A percentile compares a stretch with the other conserved stretches of the same genome.
Conservation (phyloP, 768 basidiomycete species). For the Filobasidium floriforme region DNA sequence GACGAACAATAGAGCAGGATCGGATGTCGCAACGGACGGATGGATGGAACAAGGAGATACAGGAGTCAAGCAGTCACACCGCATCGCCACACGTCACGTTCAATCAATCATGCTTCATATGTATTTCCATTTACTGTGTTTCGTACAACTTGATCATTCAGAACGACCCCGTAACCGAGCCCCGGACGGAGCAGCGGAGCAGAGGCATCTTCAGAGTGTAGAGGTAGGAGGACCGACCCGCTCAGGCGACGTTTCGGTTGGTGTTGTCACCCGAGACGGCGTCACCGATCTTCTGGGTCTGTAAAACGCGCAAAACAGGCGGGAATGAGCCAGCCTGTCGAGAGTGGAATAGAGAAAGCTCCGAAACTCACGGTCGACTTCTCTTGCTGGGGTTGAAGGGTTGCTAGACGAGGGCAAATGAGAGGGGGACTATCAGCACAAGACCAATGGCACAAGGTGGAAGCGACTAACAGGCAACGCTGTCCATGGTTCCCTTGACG, state of each 20-base stretch:
- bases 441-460: not conserved
- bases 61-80: too few relatives aligned
- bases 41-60: too few relatives aligned
- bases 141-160: too few relatives aligned
- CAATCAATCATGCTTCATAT: too few relatives aligned
- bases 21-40: too few relatives aligned
- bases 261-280: slow-evolving; percentile 24
- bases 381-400: slow-evolving; percentile 7
- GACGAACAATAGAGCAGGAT: too few relatives aligned
- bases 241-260: slow-evolving; percentile 19
- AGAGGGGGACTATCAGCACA: not conserved
- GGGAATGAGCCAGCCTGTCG: not conserved
- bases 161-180: too few relatives aligned
- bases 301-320: not conserved
- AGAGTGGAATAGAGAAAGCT: not conserved
- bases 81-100: too few relatives aligned
- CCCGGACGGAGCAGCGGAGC: too few relatives aligned
- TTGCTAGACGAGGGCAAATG: not conserved
- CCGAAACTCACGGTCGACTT: slow-evolving; percentile 8
- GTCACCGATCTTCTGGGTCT: slow-evolving; percentile 20
- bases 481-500: slow-evolving; percentile 27
- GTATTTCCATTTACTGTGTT: too few relatives aligned
- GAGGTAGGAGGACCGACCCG: too few relatives aligned
- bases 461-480: slow-evolving; percentile 22
- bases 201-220: too few relatives aligned